Evolutionary conservation across 805 yeast species (phyloP).

Genomic region (Suhomyces xylopsoci): DNA sequence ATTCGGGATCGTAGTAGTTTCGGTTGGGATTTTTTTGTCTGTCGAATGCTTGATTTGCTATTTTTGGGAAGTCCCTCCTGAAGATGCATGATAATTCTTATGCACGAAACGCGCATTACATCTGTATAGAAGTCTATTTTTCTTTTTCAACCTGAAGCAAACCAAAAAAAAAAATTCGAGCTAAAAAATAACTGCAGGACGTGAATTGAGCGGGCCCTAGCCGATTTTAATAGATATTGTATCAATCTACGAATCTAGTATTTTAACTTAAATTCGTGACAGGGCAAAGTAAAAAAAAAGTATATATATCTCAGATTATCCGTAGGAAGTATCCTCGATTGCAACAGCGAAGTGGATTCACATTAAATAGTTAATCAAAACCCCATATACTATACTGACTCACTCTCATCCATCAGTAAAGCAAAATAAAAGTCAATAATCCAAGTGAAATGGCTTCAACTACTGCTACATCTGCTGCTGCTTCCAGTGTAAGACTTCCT

Average conservation of each 20-base stretch:
- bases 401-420: neutral
- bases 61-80: neutral
- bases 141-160: neutral
- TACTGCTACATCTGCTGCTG: neutral
- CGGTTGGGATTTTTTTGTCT: neutral
- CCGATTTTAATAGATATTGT: conserved; percentile 5
- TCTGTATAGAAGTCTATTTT: conserved; percentile 3
- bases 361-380: neutral
- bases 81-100: neutral
- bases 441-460: conserved; percentile 3
- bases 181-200: conserved; percentile 2
- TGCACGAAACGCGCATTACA: conserved; percentile 6
- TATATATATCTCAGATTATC: neutral
- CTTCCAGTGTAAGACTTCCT: conserved; percentile 9
- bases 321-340: neutral
- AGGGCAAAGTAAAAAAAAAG: neutral
- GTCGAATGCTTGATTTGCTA: neutral
- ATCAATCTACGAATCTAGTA: conserved; percentile 4
- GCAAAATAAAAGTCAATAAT: neutral
- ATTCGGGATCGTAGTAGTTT: neutral
- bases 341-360: neutral
- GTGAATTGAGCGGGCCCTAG: conserved; percentile 4
- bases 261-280: conserved; percentile 1
- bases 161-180: neutral
- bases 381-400: neutral